phyloP scores from a whole-genome alignment of 129 eudicot species.

The Silybum marianum region DNA sequence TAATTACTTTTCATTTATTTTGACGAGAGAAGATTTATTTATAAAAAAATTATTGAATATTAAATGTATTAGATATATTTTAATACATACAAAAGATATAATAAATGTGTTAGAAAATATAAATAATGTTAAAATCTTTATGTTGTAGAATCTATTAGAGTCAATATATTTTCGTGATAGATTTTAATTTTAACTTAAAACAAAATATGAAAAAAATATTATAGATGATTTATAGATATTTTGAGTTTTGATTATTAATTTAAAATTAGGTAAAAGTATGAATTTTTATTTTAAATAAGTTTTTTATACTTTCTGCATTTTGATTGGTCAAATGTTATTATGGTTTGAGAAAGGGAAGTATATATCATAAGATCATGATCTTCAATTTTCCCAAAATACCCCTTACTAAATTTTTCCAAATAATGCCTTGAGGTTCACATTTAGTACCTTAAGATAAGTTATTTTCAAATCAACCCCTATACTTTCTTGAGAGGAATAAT shows the following conservation, averaged over 20 bases:
- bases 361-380: background rate
- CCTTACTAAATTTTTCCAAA: background rate
- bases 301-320: background rate
- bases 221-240: background rate
- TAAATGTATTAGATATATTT: too few relatives aligned
- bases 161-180: too few relatives aligned
- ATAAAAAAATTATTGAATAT: too few relatives aligned
- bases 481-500: background rate
- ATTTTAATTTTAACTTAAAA: too few relatives aligned
- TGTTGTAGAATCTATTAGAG: background rate
- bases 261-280: background rate
- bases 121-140: too few relatives aligned
- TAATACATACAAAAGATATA: too few relatives aligned
- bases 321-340: background rate
- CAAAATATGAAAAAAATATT: too few relatives aligned
- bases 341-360: background rate
- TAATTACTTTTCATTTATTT: too few relatives aligned
- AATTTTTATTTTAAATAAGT: background rate
- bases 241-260: background rate
- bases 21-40: background rate
- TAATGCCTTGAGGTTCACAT: background rate
- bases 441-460: background rate
- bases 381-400: background rate
- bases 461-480: background rate
- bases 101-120: too few relatives aligned